Evolutionary conservation across 108 stramenopile species (phyloP), one percentile per base, ranked within the genome.

Genomic region (Bacterosira constricta): DNA sequence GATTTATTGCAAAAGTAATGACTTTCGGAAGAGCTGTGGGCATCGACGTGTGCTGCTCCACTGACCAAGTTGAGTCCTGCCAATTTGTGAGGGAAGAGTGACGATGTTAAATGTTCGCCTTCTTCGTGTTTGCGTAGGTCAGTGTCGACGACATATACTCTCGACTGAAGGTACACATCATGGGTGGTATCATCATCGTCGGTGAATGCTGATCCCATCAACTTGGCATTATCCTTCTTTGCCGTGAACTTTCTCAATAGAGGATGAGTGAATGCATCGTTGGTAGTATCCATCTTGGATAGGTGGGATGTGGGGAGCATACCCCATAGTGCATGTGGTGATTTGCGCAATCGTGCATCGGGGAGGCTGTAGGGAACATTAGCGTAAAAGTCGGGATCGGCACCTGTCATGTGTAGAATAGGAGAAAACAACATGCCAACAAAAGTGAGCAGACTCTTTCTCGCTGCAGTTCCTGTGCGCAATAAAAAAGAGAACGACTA

Each of bases 281-380:
- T 51, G 42, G 35, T 1, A 30, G 23, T 7, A 36, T 53, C 13
- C 70, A 56, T 7, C 66, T 53, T 55, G 58, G 38, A 84, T 32
- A 71, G 69, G 62, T 89, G 88, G 17, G 73, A 35, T 7, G 80
- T 77, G 1, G 92, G 90, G 17, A 95, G 66, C 5, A 87, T 88
- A 34, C 94, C 94, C 94, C 94, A 95, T 0, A 92, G 77, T 17
- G 94, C 82, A 63, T 95, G 94, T 1, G 94, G 94, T 18, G 94
- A 95, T 69, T 95, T 95, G 45, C 78, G 54, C 49, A 89, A 82
- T 32, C 82, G 78, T 6, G 79, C 69, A 35, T 88, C 69, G 18
- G 88, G 87, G 34, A 95, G 75, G 18, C 87, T 71, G 70, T 89
- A 90, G 6, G 90, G 89, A 26, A 89, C 80, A 18, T 66, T 63